Percentiles rank a stretch among this genome's conserved stretches.
These are phyloP conservation scores for Metarhizium album DNA, from an alignment of 2,329 filamentous ascomycete species.

Conservation along the genomic window DNA sequence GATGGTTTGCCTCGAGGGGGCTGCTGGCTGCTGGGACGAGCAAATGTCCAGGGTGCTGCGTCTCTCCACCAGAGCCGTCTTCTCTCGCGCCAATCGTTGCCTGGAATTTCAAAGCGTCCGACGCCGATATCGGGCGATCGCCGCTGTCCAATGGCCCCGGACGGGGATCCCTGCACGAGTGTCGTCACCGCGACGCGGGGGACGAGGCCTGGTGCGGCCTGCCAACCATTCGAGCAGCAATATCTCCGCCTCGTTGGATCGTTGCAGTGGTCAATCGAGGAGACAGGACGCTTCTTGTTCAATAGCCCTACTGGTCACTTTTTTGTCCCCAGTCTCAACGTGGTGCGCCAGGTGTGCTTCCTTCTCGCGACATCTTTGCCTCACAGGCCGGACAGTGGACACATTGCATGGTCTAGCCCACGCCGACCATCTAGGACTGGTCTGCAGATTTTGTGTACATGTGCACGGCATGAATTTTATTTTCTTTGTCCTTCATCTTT, in stretches of 20 bases:
- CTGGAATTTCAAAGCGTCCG: conserved; percentile 17
- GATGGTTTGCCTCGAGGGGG: conserved; percentile 1
- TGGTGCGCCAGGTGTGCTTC: background rate
- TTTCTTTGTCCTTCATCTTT: background rate
- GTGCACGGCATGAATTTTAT: background rate
- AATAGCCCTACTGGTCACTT: background rate
- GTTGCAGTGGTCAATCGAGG: background rate
- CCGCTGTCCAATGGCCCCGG: no score
- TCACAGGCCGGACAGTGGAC: background rate
- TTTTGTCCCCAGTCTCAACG: background rate
- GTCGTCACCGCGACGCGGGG: conserved; percentile 7
- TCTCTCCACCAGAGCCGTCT: background rate
- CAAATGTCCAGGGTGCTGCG: background rate
- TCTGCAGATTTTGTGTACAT: background rate
- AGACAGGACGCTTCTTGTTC: background rate
- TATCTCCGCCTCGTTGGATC: background rate
- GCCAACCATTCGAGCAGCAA: background rate
- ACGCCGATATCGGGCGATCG: conserved; percentile 24
- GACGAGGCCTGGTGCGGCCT: background rate
- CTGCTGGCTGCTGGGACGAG: background rate
- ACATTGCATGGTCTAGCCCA: background rate
- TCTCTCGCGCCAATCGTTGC: conserved; percentile 19
- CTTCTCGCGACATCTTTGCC: background rate
- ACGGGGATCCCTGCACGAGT: conserved; percentile 3
- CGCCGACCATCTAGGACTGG: background rate